These are phyloP conservation scores for Macrocybe gigantea DNA, from an alignment of 768 basidiomycete genomes.

Conservation along the genomic window DNA sequence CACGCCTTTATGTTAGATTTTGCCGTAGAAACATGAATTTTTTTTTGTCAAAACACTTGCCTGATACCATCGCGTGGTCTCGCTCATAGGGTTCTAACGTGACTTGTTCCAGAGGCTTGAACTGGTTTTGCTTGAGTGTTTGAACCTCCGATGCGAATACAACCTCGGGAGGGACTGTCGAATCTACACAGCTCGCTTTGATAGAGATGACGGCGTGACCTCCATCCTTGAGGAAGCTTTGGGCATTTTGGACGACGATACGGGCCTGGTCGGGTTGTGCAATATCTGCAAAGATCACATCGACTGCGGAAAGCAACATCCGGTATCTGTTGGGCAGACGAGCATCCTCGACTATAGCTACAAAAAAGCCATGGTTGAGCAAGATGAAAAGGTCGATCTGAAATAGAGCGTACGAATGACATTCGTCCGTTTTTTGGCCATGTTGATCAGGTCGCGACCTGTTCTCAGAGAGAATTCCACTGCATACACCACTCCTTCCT, in stretches of 20 bases:
- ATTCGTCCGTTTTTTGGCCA: slow-evolving; percentile 99
- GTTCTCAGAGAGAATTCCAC: slow-evolving; percentile 97
- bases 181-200: slow-evolving; percentile 99
- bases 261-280: slow-evolving; percentile 99
- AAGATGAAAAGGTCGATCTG: not conserved
- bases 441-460: slow-evolving; percentile 95
- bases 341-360: slow-evolving; percentile 96
- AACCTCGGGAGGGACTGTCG: slow-evolving; percentile 83
- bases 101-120: slow-evolving; percentile 95
- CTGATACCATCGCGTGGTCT: slow-evolving; percentile 88
- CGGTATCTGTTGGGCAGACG: slow-evolving; percentile 95
- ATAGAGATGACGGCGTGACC: slow-evolving; percentile 95
- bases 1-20: too few species aligned
- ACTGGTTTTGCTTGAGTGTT: slow-evolving; percentile 63
- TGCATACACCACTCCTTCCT: slow-evolving; percentile 97
- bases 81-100: slow-evolving; percentile 92
- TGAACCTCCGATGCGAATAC: slow-evolving; percentile 89
- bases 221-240: slow-evolving; percentile 91
- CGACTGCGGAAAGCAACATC: slow-evolving; percentile 92
- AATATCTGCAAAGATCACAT: slow-evolving; percentile 97
- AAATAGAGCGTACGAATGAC: slow-evolving; percentile 75
- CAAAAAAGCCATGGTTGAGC: not conserved
- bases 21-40: not conserved
- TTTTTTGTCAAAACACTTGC: slow-evolving; percentile 29
- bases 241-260: slow-evolving; percentile 89